phyloP scores from a whole-genome alignment of 345 rosid species.

The Anastatica hierochuntica region DNA sequence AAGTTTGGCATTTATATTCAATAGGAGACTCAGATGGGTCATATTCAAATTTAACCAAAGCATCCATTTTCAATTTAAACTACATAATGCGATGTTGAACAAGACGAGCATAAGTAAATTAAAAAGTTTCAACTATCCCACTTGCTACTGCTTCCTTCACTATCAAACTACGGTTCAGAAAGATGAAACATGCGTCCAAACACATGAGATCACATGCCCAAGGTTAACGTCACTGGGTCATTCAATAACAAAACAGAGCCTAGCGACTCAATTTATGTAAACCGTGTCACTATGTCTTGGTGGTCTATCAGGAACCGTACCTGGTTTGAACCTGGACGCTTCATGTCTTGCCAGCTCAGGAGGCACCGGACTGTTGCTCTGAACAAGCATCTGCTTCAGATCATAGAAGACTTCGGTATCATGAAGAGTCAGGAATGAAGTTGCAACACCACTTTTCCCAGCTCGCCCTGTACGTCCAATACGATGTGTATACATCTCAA shows the following conservation, averaged over 20 bases:
- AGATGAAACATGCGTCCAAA: no score
- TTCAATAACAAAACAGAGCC: constrained; percentile 4
- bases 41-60: no score
- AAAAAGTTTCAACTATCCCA: neutral
- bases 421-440: constrained; percentile 74
- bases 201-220: neutral
- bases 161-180: neutral
- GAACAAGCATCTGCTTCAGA: constrained; percentile 95
- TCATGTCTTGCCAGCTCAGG: constrained; percentile 90
- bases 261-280: constrained; percentile 47
- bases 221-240: neutral
- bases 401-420: constrained; percentile 88
- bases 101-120: no score
- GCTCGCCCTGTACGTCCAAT: constrained; percentile 97
- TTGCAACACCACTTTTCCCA: constrained; percentile 88
- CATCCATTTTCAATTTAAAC: no score
- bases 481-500: constrained; percentile 89
- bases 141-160: neutral
- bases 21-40: no score
- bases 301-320: constrained; percentile 82
- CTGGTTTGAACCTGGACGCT: constrained; percentile 92
- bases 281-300: constrained; percentile 87
- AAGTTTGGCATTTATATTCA: no score
- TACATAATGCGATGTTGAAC: no score
- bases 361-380: constrained; percentile 86